Percentiles rank a stretch among this genome's conserved stretches.
phyloP scores from a whole-genome alignment of 176 grass and related monocot species.

The Hsuehochloa calcarea region DNA sequence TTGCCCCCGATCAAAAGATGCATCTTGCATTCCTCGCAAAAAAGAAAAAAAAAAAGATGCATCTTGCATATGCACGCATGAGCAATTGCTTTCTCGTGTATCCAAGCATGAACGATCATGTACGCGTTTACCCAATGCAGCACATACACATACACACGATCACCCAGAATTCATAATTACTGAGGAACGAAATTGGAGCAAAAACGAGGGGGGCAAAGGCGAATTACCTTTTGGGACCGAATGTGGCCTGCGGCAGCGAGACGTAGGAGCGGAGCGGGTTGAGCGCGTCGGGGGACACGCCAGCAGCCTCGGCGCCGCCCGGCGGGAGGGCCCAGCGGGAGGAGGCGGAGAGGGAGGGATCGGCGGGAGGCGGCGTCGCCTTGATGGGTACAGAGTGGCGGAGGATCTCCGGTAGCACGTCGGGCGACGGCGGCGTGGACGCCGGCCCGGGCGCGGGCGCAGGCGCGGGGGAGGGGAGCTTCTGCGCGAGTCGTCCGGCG shows the following conservation, averaged over 20 bases:
- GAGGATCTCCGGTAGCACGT: conserved; percentile 89
- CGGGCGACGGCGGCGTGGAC: conserved; percentile 28
- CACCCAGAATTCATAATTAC: not conserved
- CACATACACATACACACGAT: not conserved
- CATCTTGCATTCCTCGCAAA: not conserved
- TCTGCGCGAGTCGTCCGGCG: conserved; percentile 65
- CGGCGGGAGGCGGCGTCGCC: conserved; percentile 8
- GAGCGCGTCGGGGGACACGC: conserved; percentile 41
- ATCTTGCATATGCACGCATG: not conserved
- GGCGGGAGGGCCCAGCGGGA: conserved; percentile 53
- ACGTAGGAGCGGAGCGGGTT: conserved; percentile 78
- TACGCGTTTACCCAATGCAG: not conserved
- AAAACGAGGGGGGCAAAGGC: not conserved
- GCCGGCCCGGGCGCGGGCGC: not conserved
- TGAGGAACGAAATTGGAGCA: not conserved
- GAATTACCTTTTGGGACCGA: conserved; percentile 74
- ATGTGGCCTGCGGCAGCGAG: conserved; percentile 81
- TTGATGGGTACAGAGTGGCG: conserved; percentile 76
- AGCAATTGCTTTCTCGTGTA: not conserved
- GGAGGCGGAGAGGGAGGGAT: conserved; percentile 46
- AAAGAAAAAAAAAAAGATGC: not conserved
- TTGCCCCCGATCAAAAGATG: not conserved
- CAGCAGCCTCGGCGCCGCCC: conserved; percentile 2
- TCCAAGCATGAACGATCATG: not conserved
- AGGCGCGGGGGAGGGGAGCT: conserved; percentile 46